A percentile compares a stretch with the other conserved stretches of the same genome.
Evolutionary conservation across 2,329 filamentous ascomycete genomes (phyloP).

Genomic region (Aspergillus unguis): DNA sequence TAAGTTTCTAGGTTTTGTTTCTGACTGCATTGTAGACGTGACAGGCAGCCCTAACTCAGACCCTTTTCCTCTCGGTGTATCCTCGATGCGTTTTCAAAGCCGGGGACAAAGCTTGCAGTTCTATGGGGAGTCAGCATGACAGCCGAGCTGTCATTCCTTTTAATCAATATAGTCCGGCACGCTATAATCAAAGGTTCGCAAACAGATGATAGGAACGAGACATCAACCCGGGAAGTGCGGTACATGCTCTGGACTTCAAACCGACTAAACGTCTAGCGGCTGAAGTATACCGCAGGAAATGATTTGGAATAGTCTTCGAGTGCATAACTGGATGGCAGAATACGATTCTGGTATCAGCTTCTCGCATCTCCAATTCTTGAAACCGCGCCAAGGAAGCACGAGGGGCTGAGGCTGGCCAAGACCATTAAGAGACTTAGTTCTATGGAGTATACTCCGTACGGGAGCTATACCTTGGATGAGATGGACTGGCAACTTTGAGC

Average conservation of each 20-base stretch:
- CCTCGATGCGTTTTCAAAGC: not conserved
- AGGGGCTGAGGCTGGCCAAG: too few species aligned
- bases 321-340: constrained; percentile 37
- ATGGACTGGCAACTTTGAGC: too few species aligned
- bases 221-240: constrained; percentile 29
- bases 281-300: constrained; percentile 13
- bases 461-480: too few species aligned
- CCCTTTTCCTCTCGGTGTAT: not conserved
- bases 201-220: constrained; percentile 25
- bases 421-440: too few species aligned
- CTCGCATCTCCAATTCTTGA: constrained; percentile 20
- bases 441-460: too few species aligned
- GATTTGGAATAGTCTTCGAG: constrained; percentile 24
- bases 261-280: constrained; percentile 22
- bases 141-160: not conserved
- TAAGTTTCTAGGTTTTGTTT: too few species aligned
- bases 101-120: not conserved
- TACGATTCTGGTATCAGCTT: constrained; percentile 34
- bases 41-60: too few species aligned
- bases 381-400: too few species aligned
- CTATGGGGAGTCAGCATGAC: not conserved
- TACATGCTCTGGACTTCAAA: constrained; percentile 28
- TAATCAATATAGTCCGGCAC: constrained; percentile 18
- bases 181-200: constrained; percentile 28
- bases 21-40: too few species aligned